Conservation (phyloP, 2,329 filamentous ascomycete species). For the Fusarium chaquense region DNA sequence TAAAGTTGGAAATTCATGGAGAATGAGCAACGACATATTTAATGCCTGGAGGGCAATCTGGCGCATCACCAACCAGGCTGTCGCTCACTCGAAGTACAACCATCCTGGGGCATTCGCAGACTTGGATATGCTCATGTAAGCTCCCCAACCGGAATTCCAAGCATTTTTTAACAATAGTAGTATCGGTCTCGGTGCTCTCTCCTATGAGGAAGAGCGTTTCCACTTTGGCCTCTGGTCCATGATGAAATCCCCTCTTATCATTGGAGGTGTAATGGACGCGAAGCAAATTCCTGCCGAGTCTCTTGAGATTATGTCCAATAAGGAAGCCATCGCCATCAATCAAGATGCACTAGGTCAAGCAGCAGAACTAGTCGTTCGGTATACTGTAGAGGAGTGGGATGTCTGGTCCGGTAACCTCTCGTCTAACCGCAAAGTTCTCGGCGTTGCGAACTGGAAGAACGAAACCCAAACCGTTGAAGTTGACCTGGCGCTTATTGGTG, state of each 20-base stretch:
- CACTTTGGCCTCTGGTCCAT: constrained; percentile 67
- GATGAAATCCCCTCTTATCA: constrained; percentile 62
- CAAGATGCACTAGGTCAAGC: constrained; percentile 66
- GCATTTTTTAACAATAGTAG: constrained; percentile 39
- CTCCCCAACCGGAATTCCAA: fast-evolving
- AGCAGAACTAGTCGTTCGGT: constrained; percentile 62
- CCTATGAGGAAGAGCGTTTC: constrained; percentile 61
- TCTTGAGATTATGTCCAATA: constrained; percentile 60
- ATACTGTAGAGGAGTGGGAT: constrained; percentile 63
- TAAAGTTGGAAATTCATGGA: constrained; percentile 60
- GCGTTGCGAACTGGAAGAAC: constrained; percentile 63
- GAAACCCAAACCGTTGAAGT: constrained; percentile 57
- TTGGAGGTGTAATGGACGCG: constrained; percentile 59
- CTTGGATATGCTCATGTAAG: constrained; percentile 64
- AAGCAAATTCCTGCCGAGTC: constrained; percentile 55
- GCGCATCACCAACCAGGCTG: constrained; percentile 64
- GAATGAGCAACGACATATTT: constrained; percentile 67
- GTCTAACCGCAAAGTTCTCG: constrained; percentile 57
- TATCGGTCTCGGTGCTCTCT: constrained; percentile 61
- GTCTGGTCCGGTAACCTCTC: constrained; percentile 64
- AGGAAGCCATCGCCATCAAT: constrained; percentile 68
- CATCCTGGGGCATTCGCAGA: constrained; percentile 62
- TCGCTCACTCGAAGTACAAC: constrained; percentile 60
- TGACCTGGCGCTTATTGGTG: constrained; percentile 55
- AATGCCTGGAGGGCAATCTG: constrained; percentile 64